Base-by-base conservation (phyloP, 306 rosid species). In the Phaseolus lunatus region DNA sequence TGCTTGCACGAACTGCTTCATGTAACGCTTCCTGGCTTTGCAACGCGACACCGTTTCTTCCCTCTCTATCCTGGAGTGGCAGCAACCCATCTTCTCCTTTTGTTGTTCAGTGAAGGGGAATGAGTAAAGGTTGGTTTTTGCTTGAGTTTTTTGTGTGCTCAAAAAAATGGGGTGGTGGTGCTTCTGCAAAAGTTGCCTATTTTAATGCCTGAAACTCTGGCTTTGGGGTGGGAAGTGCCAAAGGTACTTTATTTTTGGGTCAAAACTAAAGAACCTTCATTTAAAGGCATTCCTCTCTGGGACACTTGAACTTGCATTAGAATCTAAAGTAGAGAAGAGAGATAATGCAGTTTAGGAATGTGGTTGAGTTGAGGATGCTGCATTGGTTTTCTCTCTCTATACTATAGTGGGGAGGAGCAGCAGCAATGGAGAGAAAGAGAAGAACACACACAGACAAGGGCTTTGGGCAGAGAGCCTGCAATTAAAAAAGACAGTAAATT, bases 21-120 rank as follows among this genome's bases (percentile, higher is more conserved):
- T 88, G 88, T 93, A 93, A 73, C 89, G 88, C 83, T 85, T 90
- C 23, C 98, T 87, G 0, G 92, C 85, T 76, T 90, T 91, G 78
- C 97, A 93, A 31, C 89, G 81, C 5, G 93, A 84, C 77, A 91
- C 97, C 11, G 86, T 88, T 61, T 91, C 98, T 77, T 91, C 92
- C 80, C 89, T 87, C 78, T 90, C 97, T n/a, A 90, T 33, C 53
- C 84, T 84, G 0, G 97, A 93, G 66, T 88, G 87, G 59, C 96
- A 93, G 78, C 98, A 89, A 26, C 98, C 98, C 98, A 91, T 92
- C n/a, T 82, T 53, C 9, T 39, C 12, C 31, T 31, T 19, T 43
- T 9, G 19, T 15, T 26, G 20, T 19, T 45, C 44, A 67, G 80
- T 8, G 35, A 15, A 31, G 9, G 26, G 12, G 19, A 4, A 67